These are phyloP conservation scores for Myriosclerotinia curreyana DNA, from an alignment of 2,329 filamentous ascomycete species.

Conservation along the genomic window DNA sequence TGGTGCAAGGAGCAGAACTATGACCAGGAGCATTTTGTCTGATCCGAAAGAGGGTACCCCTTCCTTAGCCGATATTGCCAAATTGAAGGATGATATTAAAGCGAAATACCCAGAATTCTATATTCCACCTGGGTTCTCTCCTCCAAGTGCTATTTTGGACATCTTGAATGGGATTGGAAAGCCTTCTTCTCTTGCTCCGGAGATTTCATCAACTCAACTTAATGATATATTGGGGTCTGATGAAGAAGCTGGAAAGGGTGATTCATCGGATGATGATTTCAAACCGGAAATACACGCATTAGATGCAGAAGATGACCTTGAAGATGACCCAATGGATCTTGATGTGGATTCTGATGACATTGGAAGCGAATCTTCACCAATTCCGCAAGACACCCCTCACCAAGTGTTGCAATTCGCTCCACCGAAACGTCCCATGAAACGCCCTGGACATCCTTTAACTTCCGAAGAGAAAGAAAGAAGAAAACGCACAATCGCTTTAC, in stretches of 20 bases:
- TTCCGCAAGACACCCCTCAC: neutral
- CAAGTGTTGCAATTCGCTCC: neutral
- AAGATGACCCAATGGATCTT: conserved; percentile 14
- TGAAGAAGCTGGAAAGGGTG: neutral
- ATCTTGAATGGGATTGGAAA: conserved; percentile 26
- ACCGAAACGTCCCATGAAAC: neutral
- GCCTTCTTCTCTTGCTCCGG: neutral
- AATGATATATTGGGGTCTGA: conserved; percentile 12
- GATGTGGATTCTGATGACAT: conserved; percentile 16
- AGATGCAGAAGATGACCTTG: conserved; percentile 4
- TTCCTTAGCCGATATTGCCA: conserved; percentile 19
- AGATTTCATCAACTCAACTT: neutral
- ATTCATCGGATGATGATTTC: conserved; percentile 21
- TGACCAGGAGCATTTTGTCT: conserved; percentile 16
- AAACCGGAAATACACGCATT: conserved; percentile 1
- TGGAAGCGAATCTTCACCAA: conserved; percentile 14
- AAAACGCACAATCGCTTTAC: conserved; percentile 1
- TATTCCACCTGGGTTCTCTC: conserved; percentile 33
- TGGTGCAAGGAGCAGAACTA: conserved; percentile 14
- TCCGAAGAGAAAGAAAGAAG: conserved; percentile 23
- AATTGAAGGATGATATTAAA: conserved; percentile 30
- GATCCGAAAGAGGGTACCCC: neutral
- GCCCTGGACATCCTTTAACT: conserved; percentile 5
- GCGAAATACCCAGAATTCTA: conserved; percentile 32
- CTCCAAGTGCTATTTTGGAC: conserved; percentile 27